These are phyloP conservation scores for Penicillium silybi DNA, from an alignment of 495 filamentous ascomycete species.

Conservation along the genomic window DNA sequence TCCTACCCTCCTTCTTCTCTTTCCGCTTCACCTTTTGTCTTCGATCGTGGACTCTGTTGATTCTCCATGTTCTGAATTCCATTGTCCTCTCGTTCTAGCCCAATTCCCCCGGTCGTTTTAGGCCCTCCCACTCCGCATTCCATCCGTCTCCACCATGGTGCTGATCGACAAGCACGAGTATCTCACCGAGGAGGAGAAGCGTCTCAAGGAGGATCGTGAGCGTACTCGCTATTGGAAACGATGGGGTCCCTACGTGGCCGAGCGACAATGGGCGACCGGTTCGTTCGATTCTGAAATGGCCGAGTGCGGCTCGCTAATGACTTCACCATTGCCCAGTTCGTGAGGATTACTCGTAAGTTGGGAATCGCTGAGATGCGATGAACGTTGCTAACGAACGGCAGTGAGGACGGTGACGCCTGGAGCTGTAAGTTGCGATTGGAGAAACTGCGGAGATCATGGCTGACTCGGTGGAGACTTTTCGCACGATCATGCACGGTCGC, in stretches of 20 bases:
- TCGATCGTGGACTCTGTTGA: not conserved
- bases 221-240: conserved; percentile 76
- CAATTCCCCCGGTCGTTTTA: not conserved
- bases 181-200: conserved; percentile 80
- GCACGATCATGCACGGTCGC: conserved; percentile 83
- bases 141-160: conserved; percentile 60
- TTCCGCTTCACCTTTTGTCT: conserved; percentile 1
- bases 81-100: not conserved
- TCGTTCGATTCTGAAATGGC: conserved; percentile 20
- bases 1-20: conserved; percentile 3
- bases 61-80: not conserved
- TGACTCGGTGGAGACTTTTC: conserved; percentile 65
- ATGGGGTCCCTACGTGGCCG: conserved; percentile 67
- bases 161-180: conserved; percentile 80
- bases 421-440: conserved; percentile 62
- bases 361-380: not conserved
- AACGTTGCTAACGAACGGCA: conserved; percentile 13
- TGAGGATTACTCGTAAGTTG: conserved; percentile 84
- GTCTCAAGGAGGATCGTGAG: conserved; percentile 79
- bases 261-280: conserved; percentile 89
- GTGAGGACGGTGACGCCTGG: conserved; percentile 87
- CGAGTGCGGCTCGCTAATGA: conserved; percentile 22
- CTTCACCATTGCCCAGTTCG: conserved; percentile 55
- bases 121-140: conserved; percentile 1
- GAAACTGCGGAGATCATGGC: not conserved